A percentile compares a stretch with the other conserved stretches of the same genome.
Evolutionary conservation across 441 rosid species (phyloP).

Genomic region (Corymbia calophylla): DNA sequence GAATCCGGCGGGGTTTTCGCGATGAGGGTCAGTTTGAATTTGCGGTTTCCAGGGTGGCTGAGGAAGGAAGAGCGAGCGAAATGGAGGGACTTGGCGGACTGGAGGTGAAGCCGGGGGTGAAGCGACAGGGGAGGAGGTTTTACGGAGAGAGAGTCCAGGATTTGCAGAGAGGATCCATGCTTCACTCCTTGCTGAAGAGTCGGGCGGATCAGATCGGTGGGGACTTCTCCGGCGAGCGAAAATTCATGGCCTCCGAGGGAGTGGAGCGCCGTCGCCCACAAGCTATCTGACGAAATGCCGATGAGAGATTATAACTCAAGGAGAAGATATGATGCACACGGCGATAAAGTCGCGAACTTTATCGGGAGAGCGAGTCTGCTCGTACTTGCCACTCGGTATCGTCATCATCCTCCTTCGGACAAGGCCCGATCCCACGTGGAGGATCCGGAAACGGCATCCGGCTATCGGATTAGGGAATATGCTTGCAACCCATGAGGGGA

Average conservation of each 20-base stretch:
- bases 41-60: background rate
- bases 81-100: slow-evolving; percentile 6
- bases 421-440: background rate
- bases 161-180: slow-evolving; percentile 38
- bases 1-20: background rate
- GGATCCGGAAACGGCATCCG: background rate
- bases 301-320: background rate
- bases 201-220: background rate
- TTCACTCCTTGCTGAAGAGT: background rate
- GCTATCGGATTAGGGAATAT: background rate
- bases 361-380: background rate
- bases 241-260: background rate
- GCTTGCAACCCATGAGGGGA: background rate
- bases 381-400: background rate
- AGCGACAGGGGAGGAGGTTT: background rate
- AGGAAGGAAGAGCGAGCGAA: slow-evolving; percentile 13
- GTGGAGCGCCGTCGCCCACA: background rate
- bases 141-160: background rate
- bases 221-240: background rate
- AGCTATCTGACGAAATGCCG: background rate
- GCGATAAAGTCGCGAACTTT: background rate
- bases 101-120: slow-evolving; percentile 16
- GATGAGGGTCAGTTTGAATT: background rate
- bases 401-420: background rate
- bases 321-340: background rate